Conservation (phyloP, 2,329 filamentous ascomycete genomes). For the Xylaria arbuscula region DNA sequence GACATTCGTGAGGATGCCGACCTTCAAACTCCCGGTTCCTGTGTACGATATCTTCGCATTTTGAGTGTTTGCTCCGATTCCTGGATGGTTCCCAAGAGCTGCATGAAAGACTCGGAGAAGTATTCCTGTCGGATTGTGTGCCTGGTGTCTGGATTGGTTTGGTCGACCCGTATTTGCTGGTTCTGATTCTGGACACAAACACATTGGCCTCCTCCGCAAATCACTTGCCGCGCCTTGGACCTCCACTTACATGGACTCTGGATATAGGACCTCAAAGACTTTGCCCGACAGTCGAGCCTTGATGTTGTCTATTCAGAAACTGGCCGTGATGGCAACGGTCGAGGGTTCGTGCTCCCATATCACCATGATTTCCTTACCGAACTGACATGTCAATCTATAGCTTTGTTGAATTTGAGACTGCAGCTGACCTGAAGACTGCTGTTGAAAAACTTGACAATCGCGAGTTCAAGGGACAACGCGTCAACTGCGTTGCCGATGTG, state of each 20-base stretch:
- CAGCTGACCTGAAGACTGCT: conserved; percentile 86
- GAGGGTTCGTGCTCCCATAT: conserved; percentile 73
- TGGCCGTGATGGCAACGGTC: conserved; percentile 87
- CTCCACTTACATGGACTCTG: conserved; percentile 83
- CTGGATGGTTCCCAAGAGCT: conserved; percentile 48
- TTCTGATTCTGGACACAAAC: conserved; percentile 50
- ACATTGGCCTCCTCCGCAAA: conserved; percentile 48
- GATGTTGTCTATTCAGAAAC: conserved; percentile 99
- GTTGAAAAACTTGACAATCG: conserved; percentile 94
- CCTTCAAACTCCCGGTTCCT: conserved; percentile 42
- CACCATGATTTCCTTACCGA: background rate
- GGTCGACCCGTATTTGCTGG: conserved; percentile 49
- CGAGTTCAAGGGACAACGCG: conserved; percentile 90
- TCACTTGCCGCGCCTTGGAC: conserved; percentile 61
- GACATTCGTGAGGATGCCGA: conserved; percentile 45
- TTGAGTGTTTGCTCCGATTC: conserved; percentile 42
- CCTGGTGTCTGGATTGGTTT: conserved; percentile 49
- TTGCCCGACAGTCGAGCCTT: conserved; percentile 94
- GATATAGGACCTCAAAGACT: conserved; percentile 99
- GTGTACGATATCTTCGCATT: conserved; percentile 42
- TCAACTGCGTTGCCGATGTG: conserved; percentile 91
- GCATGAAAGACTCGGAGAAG: conserved; percentile 48
- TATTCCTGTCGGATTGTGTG: conserved; percentile 47
- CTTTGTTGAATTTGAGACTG: conserved; percentile 98
- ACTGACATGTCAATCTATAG: conserved; percentile 58